A percentile compares a stretch with the other conserved stretches of the same genome.
These are phyloP conservation scores for Anastatica hierochuntica DNA, from an alignment of 345 rosid species.

Conservation along the genomic window DNA sequence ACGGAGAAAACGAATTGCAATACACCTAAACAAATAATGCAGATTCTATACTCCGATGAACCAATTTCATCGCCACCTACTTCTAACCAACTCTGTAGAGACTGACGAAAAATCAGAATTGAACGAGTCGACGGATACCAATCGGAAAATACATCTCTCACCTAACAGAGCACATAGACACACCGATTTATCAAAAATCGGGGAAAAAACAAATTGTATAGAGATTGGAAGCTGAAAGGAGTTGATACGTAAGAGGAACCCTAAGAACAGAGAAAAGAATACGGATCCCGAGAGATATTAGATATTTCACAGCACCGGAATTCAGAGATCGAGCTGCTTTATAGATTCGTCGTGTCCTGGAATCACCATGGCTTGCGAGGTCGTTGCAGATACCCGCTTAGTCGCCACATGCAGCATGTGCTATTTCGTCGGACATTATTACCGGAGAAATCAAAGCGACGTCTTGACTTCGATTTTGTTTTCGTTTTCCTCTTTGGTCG, in stretches of 20 bases:
- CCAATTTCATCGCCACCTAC: neutral
- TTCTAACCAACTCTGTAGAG: constrained; percentile 22
- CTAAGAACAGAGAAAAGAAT: neutral
- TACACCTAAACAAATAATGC: constrained; percentile 69
- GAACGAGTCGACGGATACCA: constrained; percentile 41
- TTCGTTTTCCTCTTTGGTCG: no score
- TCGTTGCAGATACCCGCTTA: neutral
- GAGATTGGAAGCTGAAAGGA: no score
- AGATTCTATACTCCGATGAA: constrained; percentile 26
- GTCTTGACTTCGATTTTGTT: no score
- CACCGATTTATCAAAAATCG: neutral
- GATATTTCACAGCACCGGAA: constrained; percentile 45
- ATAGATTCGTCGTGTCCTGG: constrained; percentile 27
- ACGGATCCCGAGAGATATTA: constrained; percentile 47
- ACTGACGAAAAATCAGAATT: constrained; percentile 22
- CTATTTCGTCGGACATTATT: constrained; percentile 33
- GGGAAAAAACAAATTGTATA: no score
- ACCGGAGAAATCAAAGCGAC: constrained; percentile 5
- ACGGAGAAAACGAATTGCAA: constrained; percentile 49
- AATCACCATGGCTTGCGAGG: constrained; percentile 6
- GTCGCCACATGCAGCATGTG: constrained; percentile 3
- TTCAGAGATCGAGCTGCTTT: constrained; percentile 49
- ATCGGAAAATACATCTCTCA: constrained; percentile 61
- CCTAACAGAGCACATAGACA: constrained; percentile 34
- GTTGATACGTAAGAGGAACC: neutral